These are phyloP conservation scores for Rhynchospora breviuscula DNA, from an alignment of 176 grass and related monocot genomes.

Conservation along the genomic window DNA sequence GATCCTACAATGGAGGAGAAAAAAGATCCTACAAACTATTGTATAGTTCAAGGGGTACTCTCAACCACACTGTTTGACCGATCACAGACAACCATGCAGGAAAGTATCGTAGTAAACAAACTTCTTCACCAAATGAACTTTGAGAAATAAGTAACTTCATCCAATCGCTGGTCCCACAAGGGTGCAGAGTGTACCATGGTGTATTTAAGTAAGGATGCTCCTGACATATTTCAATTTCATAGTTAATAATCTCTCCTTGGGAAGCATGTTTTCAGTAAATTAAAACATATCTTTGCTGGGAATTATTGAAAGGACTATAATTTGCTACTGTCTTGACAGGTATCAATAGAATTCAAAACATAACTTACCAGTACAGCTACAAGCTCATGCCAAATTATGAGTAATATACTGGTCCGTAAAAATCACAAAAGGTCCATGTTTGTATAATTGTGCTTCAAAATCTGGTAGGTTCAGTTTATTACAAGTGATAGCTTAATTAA, in stretches of 20 bases:
- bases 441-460: not conserved
- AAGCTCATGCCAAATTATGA: not conserved
- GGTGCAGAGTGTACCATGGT: conserved; percentile 83
- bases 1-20: not conserved
- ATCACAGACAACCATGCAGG: conserved; percentile 72
- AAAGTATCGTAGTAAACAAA: conserved; percentile 40
- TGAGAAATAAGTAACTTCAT: conserved; percentile 62
- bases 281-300: not conserved
- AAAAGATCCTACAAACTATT: conserved; percentile 22
- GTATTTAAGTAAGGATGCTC: conserved; percentile 83
- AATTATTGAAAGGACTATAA: not conserved
- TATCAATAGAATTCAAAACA: not conserved
- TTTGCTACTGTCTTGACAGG: not conserved
- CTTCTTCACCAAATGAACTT: conserved; percentile 1
- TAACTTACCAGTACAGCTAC: not conserved
- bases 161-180: conserved; percentile 79
- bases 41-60: conserved; percentile 59
- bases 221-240: conserved; percentile 32
- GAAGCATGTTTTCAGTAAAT: not conserved
- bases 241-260: not conserved
- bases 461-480: not conserved
- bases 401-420: not conserved
- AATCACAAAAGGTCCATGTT: not conserved
- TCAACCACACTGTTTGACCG: conserved; percentile 68
- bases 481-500: not conserved